Base-by-base conservation (phyloP, 2,329 filamentous ascomycete species). In the Diaporthe nobilis region DNA sequence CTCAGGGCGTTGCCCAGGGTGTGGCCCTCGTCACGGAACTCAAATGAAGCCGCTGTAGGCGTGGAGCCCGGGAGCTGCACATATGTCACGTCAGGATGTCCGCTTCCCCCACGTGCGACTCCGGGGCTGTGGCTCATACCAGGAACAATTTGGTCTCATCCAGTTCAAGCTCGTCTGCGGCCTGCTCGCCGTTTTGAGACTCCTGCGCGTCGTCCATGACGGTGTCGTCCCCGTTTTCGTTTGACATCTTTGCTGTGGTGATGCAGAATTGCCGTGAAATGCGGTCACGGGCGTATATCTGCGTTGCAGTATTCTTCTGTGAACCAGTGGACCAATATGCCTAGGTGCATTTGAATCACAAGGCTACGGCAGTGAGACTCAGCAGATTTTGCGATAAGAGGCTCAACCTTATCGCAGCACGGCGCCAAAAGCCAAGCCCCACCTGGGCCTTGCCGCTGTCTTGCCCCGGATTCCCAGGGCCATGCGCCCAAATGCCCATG, bases 1-100 rank as follows among this genome's bases (percentile, higher is more conserved):
- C 97, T 91, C 80, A 99, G 86, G 13, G 96, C 95, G 85, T 99
- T 99, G 39, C 97, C 97, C 71, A 99, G 88, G 0, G 97, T 99
- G 85, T 99, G 97, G 58, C 97, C 95, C 86, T 99, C 97, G 61
- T 95, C 93, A 76, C 94, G 92, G 81, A 99, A 98, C 83, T 98
- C 95, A 83, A 98, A 99, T 22, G 95, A 98, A 42, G 97, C 97
- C 6, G 96, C 96, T 12, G 94, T 96, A 68, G 96, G 94, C 85
- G 90, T 94, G 73, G 94, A 94, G 65, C 96, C 96, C 49, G 95
- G 94, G 39, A 98, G 88, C 96, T 98, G 76, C 74, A 53, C 70
- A 67, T 72, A 42, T 47, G 31, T 31, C 31, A 71, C 53, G 58
- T 78, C 37, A 76, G 37, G 25, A 6, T 55, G 37, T 75, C 76